These are phyloP conservation scores for Mycena latifolia DNA, from an alignment of 768 basidiomycete species.

Conservation along the genomic window DNA sequence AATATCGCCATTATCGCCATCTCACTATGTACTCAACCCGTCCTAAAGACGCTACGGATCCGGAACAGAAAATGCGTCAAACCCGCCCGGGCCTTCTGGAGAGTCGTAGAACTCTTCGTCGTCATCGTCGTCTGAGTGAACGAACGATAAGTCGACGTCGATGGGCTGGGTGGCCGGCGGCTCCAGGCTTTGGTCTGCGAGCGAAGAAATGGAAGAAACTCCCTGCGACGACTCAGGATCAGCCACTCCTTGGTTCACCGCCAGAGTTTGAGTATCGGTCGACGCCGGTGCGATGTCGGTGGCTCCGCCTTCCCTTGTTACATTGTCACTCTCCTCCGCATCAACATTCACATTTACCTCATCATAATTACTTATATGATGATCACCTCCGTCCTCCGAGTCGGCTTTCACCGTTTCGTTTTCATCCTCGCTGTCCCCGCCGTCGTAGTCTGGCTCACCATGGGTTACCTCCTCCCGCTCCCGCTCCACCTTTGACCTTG, in stretches of 20 bases:
- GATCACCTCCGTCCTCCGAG: constrained; percentile 15
- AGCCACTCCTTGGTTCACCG: neutral
- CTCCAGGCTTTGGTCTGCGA: neutral
- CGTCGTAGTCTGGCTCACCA: constrained; percentile 32
- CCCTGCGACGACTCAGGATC: neutral
- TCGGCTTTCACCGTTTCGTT: constrained; percentile 25
- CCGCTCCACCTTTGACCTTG: constrained; percentile 26
- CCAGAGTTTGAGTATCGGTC: neutral
- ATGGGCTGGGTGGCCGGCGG: neutral
- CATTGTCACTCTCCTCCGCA: constrained; percentile 5
- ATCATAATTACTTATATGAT: constrained; percentile 31
- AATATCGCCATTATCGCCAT: constrained; percentile 4
- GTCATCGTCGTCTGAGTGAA: constrained; percentile 29
- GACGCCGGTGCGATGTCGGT: constrained; percentile 1
- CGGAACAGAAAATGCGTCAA: constrained; percentile 21
- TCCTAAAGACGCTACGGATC: neutral
- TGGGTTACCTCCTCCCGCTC: constrained; percentile 24
- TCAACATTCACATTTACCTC: constrained; percentile 26
- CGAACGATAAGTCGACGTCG: constrained; percentile 10
- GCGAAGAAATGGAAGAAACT: neutral
- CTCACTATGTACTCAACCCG: constrained; percentile 4
- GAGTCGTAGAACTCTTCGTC: constrained; percentile 46
- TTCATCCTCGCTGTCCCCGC: constrained; percentile 24
- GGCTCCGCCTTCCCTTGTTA: neutral
- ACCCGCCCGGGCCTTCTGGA: constrained; percentile 41